Evolutionary conservation across 2,329 filamentous ascomycete species (phyloP), one percentile per base, ranked within the genome.

Genomic region (Colletotrichum destructivum): DNA sequence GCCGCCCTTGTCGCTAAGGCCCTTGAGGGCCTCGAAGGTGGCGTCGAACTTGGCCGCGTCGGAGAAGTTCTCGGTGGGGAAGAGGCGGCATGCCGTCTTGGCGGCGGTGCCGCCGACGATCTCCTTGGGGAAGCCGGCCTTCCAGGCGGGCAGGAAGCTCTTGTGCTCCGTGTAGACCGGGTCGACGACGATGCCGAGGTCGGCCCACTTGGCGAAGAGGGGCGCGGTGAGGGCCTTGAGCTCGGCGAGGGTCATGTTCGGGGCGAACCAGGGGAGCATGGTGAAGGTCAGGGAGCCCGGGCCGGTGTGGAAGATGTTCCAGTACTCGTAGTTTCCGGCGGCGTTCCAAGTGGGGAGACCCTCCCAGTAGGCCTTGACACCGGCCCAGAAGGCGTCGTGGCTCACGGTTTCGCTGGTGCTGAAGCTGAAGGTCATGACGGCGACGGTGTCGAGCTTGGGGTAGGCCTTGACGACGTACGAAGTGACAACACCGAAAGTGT

Each of bases 401-500:
- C 74, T 74, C 18, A 78, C 70, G n/a, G 57, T 62, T 5, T 40
- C 59, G 23, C 66, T 59, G 31, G 57, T 54, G 40, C 77, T 23
- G 65, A 88, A 86, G 0, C 78, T 79, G 5, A 89, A 76, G 6
- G 80, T 84, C 1, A 84, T 81, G 2, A 84, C 87, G 0, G 83
- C 81, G 4, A 85, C 81, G 0, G 79, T 77, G 18, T 55, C 52
- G 2, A 77, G 77, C 67, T 86, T 84, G 0, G 81, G 78, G 75
- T 89, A 82, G 1, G 85, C 83, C 73, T 86, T 87, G 49, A 86
- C 81, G 0, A 87, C 90, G 77, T 90, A 82, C 1, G 86, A 88
- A 7, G 84, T 78, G 1, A 91, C 88, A 1, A 91, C 82, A 2
- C 83, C 89, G 74, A 87, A 91, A 23, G 84, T 90, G 23, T 91